Percentiles rank a stretch among this genome's conserved stretches.
phyloP scores from a whole-genome alignment of 768 basidiomycete genomes.

The Xerocomellus dryophilus region DNA sequence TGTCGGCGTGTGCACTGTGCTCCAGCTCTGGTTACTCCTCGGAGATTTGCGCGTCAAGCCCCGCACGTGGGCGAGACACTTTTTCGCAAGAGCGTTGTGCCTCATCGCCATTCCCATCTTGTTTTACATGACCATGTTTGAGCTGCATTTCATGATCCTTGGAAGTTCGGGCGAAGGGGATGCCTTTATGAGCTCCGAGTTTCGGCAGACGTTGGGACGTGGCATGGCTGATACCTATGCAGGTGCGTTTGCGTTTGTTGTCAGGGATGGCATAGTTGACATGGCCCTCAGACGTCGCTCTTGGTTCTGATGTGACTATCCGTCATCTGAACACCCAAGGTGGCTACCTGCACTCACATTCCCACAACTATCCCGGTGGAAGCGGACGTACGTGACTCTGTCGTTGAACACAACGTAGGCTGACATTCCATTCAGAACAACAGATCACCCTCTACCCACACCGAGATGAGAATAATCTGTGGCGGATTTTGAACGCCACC shows the following conservation, averaged over 20 bases:
- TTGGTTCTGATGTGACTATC: conserved; percentile 80
- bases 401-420: neutral
- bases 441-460: conserved; percentile 99
- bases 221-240: conserved; percentile 93
- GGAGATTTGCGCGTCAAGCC: conserved; percentile 83
- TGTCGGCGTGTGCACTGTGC: conserved; percentile 77
- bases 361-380: conserved; percentile 85
- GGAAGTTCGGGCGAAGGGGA: conserved; percentile 93
- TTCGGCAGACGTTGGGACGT: conserved; percentile 89
- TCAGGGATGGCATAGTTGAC: neutral
- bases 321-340: conserved; percentile 97
- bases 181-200: conserved; percentile 99
- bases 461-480: conserved; percentile 93
- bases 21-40: conserved; percentile 85
- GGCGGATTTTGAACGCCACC: conserved; percentile 81
- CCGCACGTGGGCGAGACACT: conserved; percentile 75
- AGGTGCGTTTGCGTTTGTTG: conserved; percentile 47
- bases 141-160: conserved; percentile 88
- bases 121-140: conserved; percentile 97
- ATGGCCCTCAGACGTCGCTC: conserved; percentile 60
- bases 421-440: conserved; percentile 62
- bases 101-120: conserved; percentile 79
- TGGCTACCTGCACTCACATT: conserved; percentile 96
- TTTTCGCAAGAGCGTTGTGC: conserved; percentile 85
- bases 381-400: conserved; percentile 67